Percentiles rank a stretch among this genome's conserved stretches.
These are phyloP conservation scores for Parietaria judaica DNA, from an alignment of 306 rosid species.

Conservation along the genomic window DNA sequence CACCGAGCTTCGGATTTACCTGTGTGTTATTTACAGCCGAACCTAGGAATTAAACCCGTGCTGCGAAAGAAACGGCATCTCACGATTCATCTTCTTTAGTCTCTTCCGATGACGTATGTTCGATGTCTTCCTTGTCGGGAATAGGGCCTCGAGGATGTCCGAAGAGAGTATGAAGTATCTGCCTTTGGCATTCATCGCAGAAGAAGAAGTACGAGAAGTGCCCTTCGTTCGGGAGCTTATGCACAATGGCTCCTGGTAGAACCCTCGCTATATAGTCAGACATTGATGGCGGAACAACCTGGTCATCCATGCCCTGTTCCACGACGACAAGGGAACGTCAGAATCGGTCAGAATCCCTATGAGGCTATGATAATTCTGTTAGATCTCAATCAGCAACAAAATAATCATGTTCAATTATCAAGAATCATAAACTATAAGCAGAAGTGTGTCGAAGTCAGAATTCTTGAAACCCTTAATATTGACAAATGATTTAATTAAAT, in stretches of 20 bases:
- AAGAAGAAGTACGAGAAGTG: conserved; percentile 79
- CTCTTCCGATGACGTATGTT: conserved; percentile 28
- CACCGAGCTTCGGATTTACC: conserved; percentile 31
- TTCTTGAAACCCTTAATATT: too few relatives aligned
- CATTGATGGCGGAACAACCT: conserved; percentile 68
- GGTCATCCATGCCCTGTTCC: conserved; percentile 82
- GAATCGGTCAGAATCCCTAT: not conserved
- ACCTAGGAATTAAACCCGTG: conserved; percentile 16
- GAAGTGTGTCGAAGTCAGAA: too few relatives aligned
- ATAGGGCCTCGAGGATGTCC: conserved; percentile 73
- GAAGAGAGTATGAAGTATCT: conserved; percentile 59
- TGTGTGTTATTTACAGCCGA: conserved; percentile 59
- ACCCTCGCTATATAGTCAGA: conserved; percentile 52
- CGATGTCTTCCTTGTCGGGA: conserved; percentile 23
- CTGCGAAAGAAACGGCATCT: conserved; percentile 20
- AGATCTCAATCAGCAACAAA: not conserved
- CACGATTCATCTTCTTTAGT: conserved; percentile 18
- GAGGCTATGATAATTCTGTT: not conserved
- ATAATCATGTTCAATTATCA: too few relatives aligned
- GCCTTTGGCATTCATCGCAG: conserved; percentile 75
- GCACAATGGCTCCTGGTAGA: conserved; percentile 64
- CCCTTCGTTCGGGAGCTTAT: conserved; percentile 82
- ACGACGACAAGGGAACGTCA: conserved; percentile 6
- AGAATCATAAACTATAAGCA: too few relatives aligned
- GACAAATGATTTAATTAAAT: too few relatives aligned